phyloP scores from a whole-genome alignment of 1,284 basidiomycete genomes.

The Caloboletus firmus region DNA sequence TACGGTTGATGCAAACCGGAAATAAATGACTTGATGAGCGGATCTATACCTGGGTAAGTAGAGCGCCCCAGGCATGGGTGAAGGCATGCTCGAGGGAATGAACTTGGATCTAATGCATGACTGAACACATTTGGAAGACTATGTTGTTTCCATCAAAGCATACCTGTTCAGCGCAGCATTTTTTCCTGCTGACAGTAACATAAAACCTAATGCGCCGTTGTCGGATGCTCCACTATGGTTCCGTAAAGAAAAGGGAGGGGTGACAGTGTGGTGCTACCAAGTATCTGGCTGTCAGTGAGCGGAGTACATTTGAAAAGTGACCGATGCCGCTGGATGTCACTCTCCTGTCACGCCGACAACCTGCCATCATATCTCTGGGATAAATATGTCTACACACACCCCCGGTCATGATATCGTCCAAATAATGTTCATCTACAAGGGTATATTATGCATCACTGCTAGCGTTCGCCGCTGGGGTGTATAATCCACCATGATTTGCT shows the following conservation, averaged over 20 bases:
- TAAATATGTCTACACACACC: no score
- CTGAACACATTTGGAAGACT: slow-evolving; percentile 7
- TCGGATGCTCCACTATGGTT: slow-evolving; percentile 6
- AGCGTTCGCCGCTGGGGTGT: no score
- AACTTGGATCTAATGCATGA: slow-evolving; percentile 23
- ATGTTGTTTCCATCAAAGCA: neutral
- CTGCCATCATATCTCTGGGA: no score
- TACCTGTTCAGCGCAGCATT: slow-evolving; percentile 34
- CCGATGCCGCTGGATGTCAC: neutral
- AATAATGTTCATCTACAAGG: no score
- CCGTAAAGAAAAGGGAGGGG: slow-evolving; percentile 8
- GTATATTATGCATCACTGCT: no score
- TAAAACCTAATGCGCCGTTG: slow-evolving; percentile 25
- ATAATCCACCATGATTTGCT: neutral
- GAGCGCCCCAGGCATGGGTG: neutral
- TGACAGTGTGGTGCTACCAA: neutral
- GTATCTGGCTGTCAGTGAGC: slow-evolving; percentile 1
- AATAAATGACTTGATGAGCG: slow-evolving; percentile 1
- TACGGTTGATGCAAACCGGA: slow-evolving; percentile 29
- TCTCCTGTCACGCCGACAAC: no score
- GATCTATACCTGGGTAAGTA: slow-evolving; percentile 7
- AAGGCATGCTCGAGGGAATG: slow-evolving; percentile 1
- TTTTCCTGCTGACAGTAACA: slow-evolving; percentile 31
- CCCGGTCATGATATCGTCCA: no score
- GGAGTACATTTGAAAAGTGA: slow-evolving; percentile 1